A percentile compares a stretch with the other conserved stretches of the same genome.
Evolutionary conservation across 2,329 filamentous ascomycete genomes (phyloP).

Genomic region (Chrysoporthe deuterocubensis): DNA sequence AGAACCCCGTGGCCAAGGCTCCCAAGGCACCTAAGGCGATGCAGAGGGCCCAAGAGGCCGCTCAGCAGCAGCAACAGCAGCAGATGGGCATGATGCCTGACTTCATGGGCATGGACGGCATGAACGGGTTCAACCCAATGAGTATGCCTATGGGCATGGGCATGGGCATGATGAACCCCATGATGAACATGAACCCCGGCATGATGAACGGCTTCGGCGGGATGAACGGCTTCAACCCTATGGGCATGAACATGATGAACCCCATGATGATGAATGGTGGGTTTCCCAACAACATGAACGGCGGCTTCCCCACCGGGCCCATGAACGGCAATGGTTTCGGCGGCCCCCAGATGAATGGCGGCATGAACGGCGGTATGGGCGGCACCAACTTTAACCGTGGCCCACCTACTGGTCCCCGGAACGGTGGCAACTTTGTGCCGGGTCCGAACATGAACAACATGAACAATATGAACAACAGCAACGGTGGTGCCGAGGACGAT

Average conservation of each 20-base stretch:
- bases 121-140: slow-evolving; percentile 47
- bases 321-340: slow-evolving; percentile 36
- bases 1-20: slow-evolving; percentile 69
- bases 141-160: slow-evolving; percentile 37
- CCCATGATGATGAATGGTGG: slow-evolving; percentile 38
- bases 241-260: slow-evolving; percentile 39
- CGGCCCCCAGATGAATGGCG: slow-evolving; percentile 31
- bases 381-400: slow-evolving; percentile 35
- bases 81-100: slow-evolving; percentile 37
- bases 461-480: slow-evolving; percentile 34
- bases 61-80: slow-evolving; percentile 47
- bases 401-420: slow-evolving; percentile 28
- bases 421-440: slow-evolving; percentile 28
- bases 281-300: slow-evolving; percentile 37
- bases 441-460: slow-evolving; percentile 38
- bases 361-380: slow-evolving; percentile 38
- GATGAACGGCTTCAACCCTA: slow-evolving; percentile 39
- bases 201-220: slow-evolving; percentile 39
- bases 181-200: slow-evolving; percentile 39
- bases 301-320: slow-evolving; percentile 26
- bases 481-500: slow-evolving; percentile 66
- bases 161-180: slow-evolving; percentile 41
- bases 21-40: slow-evolving; percentile 69
- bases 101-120: slow-evolving; percentile 43
- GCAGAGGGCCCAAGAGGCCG: slow-evolving; percentile 52